Evolutionary conservation across 2,329 filamentous ascomycete species (phyloP).

Genomic region (Escovopsis weberi): DNA sequence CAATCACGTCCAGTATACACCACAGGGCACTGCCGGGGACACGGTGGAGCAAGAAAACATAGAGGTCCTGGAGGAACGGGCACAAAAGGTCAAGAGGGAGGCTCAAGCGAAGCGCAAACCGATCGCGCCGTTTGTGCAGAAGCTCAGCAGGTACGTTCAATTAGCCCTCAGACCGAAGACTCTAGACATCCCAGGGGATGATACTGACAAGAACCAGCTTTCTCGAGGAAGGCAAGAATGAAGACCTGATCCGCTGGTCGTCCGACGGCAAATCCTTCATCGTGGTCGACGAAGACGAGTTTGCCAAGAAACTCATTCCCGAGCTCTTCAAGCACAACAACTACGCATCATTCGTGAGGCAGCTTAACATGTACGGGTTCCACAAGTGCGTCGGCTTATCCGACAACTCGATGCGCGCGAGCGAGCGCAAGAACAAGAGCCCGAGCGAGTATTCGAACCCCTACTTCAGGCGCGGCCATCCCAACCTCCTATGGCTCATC

Average conservation of each 20-base stretch:
- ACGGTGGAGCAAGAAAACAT: constrained; percentile 51
- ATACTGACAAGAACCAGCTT: constrained; percentile 47
- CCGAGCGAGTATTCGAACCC: constrained; percentile 97
- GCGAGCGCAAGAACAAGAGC: constrained; percentile 92
- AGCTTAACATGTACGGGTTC: constrained; percentile 96
- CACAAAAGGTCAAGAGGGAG: constrained; percentile 70
- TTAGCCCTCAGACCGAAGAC: not conserved
- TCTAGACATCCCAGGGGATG: not conserved
- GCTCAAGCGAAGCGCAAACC: constrained; percentile 83
- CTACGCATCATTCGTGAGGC: constrained; percentile 89
- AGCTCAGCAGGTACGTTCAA: constrained; percentile 71
- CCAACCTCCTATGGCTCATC: constrained; percentile 88
- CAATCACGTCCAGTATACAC: constrained; percentile 25
- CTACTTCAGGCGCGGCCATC: constrained; percentile 86
- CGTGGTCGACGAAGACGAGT: constrained; percentile 93
- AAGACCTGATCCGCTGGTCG: constrained; percentile 92
- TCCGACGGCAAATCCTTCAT: constrained; percentile 94
- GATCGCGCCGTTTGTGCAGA: constrained; percentile 95
- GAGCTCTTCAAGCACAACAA: constrained; percentile 99
- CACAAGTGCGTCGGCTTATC: constrained; percentile 90
- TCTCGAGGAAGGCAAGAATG: constrained; percentile 82
- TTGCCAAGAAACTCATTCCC: constrained; percentile 90
- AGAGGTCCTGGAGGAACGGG: constrained; percentile 65
- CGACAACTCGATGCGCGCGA: constrained; percentile 95
- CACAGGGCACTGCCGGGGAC: constrained; percentile 20